These are phyloP conservation scores for Psidium friedrichsthalianum DNA, from an alignment of 345 rosid species.

Conservation along the genomic window DNA sequence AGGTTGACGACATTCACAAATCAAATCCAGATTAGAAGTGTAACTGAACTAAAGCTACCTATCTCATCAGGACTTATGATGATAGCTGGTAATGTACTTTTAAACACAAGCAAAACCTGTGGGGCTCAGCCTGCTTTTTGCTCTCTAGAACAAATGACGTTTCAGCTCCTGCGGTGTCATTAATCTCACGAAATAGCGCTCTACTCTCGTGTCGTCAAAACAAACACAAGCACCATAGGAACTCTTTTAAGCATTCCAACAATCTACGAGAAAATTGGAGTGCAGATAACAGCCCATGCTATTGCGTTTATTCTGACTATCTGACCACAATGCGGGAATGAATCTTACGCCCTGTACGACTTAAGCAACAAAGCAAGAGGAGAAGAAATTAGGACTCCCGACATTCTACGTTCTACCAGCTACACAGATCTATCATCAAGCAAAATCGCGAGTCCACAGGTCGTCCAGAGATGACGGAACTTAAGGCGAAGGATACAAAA, in stretches of 20 bases:
- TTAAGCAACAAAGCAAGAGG: too few relatives aligned
- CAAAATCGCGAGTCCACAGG: slow-evolving; percentile 30
- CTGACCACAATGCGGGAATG: neutral
- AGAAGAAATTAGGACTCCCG: neutral
- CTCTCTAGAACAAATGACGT: neutral
- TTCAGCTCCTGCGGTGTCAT: neutral
- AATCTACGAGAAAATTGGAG: neutral
- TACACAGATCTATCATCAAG: neutral
- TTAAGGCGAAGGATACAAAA: slow-evolving; percentile 62
- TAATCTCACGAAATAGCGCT: neutral
- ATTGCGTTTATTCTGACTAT: neutral
- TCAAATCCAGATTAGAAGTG: neutral
- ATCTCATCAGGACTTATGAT: neutral
- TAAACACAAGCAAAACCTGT: too few relatives aligned
- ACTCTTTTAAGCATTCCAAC: neutral
- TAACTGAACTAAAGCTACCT: neutral
- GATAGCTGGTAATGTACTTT: neutral
- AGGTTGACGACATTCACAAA: neutral
- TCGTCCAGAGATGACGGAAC: slow-evolving; percentile 73
- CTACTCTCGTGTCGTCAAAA: neutral
- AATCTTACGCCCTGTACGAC: neutral
- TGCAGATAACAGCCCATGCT: neutral
- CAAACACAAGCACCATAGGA: neutral
- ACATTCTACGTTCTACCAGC: neutral
- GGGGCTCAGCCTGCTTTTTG: neutral